Evolutionary conservation across 495 filamentous ascomycete species (phyloP), one percentile per base, ranked within the genome.

Genomic region (Neurospora sp.): DNA sequence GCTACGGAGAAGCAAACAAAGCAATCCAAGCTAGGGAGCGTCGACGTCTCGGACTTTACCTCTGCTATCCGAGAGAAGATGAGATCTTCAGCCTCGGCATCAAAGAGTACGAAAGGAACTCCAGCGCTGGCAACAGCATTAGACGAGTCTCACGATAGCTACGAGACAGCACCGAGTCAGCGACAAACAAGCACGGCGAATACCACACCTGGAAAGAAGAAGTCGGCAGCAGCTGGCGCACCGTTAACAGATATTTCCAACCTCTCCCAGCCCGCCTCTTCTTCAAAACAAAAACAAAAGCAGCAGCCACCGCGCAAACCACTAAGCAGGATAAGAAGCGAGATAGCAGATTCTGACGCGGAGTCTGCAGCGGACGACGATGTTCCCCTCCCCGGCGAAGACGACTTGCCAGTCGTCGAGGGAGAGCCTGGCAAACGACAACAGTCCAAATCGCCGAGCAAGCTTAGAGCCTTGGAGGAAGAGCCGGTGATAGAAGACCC

Each of bases 331-430:
- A 75, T 81, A 39, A 73, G 71, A 68, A 80, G 79, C 74, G 83
- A 84, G 72, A 75, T 85, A n/a, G 80, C 81, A 16, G 84, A 84
- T 72, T 85, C 84, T 0, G 82, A 85, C 68, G 76, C 74, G 59
- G 53, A 61, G 22, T 59, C 48, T 59, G 10, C 48, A 53, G 75
- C 75, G 8, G 76, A 72, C 40, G 69, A 71, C 22, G 72, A 73
- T 22, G 3, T 72, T 8, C 70, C 71, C 1, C 31, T 35, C 17
- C 65, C 39, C 3, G 72, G 45, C 40, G 69, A 74, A 16, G 71
- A 71, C 39, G 39, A 69, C 7, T 38, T 22, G 5, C 27, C 68
- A 12, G 48, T 27, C 12, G 38, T 38, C 17, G 27, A 72, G 22
- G 38, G n/a, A 69, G n/a, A 12, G 27, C 1, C 7, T 6, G 41